Evolutionary conservation across 2,329 filamentous ascomycete genomes (phyloP), one percentile per base, ranked within the genome.

Genomic region (Thermomyces lanuginosus): DNA sequence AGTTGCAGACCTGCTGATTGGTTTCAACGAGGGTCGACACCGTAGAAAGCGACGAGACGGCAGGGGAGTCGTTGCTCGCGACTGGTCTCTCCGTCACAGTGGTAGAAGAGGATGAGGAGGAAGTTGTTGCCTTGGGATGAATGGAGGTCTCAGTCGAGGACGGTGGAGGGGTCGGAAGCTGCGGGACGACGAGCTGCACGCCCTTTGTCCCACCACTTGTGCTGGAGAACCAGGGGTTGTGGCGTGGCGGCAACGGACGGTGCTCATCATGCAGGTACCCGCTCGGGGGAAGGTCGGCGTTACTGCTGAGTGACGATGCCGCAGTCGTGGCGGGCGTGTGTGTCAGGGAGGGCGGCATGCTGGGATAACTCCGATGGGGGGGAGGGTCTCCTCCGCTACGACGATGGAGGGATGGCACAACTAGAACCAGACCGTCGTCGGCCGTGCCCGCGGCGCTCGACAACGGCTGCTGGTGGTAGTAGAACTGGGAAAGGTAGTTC

Each of bases 401-500:
- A 21, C 5, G 23, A 12, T 6, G 27, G 11, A 5, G 21, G 27
- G n/a, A 19, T 20, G 9, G n/a, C 22, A 29, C 9, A 17, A 19
- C 3, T 21, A 29, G 9, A 29, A 16, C 13, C 21, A 15, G 13
- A 35, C 40, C 39, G 28, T 40, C 36, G 8, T 34, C 33, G 24
- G 35, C 34, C 5, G 42, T 31, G 22, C 38, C 38, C 24, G 37
- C 37, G 17, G 32, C 22, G 5, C 38, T 21, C 5, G 38, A 26
- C 14, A 40, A 29, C 12, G 34, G 21, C 15, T 44, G 38, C n/a
- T 39, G 31, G 24, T 30, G 28, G 26, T 39, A 35, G 37, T 61
- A 55, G 42, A 61, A 61, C 26, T 51, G 48, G 17, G 54, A 53
- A 15, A 61, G 45, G 31, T 57, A 61, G 18, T 42, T 40, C 45